Conservation (phyloP, 2,329 filamentous ascomycete genomes). For the Ilyonectria sp. region DNA sequence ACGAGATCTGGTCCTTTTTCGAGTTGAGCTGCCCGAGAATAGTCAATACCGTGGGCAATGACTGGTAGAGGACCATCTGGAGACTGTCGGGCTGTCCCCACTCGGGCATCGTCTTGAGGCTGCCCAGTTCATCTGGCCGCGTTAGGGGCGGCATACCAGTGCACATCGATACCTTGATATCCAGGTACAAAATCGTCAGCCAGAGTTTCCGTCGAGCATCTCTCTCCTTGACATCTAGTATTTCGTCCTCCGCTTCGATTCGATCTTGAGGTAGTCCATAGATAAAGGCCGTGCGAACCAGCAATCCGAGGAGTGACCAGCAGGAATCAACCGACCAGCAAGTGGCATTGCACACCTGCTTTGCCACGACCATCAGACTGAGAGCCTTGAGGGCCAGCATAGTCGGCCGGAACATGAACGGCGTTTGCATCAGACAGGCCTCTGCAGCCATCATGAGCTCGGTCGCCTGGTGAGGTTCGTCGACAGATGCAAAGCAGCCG, state of each 20-base stretch:
- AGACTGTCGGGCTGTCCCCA: conserved; percentile 49
- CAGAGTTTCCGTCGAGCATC: conserved; percentile 51
- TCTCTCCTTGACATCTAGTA: conserved; percentile 45
- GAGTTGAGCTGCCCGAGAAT: conserved; percentile 53
- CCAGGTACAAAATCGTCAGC: conserved; percentile 55
- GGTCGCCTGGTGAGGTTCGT: conserved; percentile 51
- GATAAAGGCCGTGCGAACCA: conserved; percentile 54
- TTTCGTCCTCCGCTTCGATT: conserved; percentile 43
- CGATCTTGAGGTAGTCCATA: conserved; percentile 53
- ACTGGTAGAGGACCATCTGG: conserved; percentile 52
- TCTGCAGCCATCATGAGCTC: conserved; percentile 57
- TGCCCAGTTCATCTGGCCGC: conserved; percentile 50
- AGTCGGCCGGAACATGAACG: conserved; percentile 56
- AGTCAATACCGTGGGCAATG: conserved; percentile 50
- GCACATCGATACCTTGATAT: conserved; percentile 54
- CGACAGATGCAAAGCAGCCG: conserved; percentile 51
- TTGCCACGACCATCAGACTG: conserved; percentile 54
- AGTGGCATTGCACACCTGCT: conserved; percentile 55
- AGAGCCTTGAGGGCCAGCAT: conserved; percentile 51
- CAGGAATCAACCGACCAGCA: conserved; percentile 56
- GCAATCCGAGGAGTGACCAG: conserved; percentile 53
- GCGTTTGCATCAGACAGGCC: conserved; percentile 56
- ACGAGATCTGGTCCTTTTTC: conserved; percentile 50
- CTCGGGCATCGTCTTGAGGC: conserved; percentile 45
- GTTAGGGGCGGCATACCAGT: conserved; percentile 55